These are phyloP conservation scores for Xylaria longipes DNA, from an alignment of 495 filamentous ascomycete species.

Conservation along the genomic window DNA sequence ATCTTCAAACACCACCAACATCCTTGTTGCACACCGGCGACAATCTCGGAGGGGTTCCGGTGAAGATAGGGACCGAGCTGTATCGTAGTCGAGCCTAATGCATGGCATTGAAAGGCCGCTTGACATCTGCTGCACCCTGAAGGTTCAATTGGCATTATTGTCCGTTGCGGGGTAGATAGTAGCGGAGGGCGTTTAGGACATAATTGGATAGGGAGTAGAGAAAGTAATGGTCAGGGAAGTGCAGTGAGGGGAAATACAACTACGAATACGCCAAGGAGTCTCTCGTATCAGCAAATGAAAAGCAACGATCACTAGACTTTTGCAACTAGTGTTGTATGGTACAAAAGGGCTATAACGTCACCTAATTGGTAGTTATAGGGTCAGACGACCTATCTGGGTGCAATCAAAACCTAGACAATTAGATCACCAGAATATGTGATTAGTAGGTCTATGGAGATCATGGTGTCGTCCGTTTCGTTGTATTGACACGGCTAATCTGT, in stretches of 20 bases:
- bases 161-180: not conserved
- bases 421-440: not conserved
- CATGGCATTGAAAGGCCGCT: conserved; percentile 1
- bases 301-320: not conserved
- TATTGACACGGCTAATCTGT: not conserved
- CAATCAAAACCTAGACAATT: not conserved
- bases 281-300: not conserved
- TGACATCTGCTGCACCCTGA: conserved; percentile 3
- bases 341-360: not conserved
- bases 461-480: not conserved
- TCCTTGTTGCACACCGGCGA: not conserved
- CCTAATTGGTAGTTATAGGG: not conserved
- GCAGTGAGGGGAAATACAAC: not conserved
- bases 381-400: too few relatives aligned
- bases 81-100: not conserved
- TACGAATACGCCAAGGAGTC: not conserved
- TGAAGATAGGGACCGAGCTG: not conserved
- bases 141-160: not conserved
- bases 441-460: not conserved
- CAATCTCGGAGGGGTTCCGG: not conserved
- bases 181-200: not conserved
- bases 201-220: not conserved
- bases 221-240: not conserved
- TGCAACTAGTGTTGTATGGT: not conserved
- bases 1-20: conserved; percentile 1